These are phyloP conservation scores for Xylaria venustula DNA, from an alignment of 495 filamentous ascomycete genomes.

Conservation along the genomic window DNA sequence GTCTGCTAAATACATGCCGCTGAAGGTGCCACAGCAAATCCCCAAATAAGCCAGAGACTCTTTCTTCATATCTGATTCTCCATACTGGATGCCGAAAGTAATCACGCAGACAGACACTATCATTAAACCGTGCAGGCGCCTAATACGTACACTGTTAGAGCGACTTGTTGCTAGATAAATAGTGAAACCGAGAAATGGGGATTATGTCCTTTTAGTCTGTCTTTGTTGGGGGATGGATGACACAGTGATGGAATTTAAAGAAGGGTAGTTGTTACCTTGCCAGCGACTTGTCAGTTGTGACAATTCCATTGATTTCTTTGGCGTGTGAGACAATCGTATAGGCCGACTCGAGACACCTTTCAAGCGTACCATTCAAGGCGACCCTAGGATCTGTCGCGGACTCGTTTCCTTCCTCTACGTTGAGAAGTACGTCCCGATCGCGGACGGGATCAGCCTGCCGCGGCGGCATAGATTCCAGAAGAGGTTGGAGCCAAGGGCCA, in stretches of 20 bases:
- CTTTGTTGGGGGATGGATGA: too few species aligned
- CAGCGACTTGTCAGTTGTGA: neutral
- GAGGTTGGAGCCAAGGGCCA: neutral
- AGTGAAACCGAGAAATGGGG: neutral
- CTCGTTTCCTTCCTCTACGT: neutral
- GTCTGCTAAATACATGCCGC: neutral
- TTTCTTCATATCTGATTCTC: neutral
- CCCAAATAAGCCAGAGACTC: slow-evolving; percentile 1
- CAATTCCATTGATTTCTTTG: neutral
- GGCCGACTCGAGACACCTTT: neutral
- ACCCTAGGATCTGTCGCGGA: neutral
- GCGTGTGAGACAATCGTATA: slow-evolving; percentile 2
- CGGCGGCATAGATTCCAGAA: neutral
- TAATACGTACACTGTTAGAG: neutral
- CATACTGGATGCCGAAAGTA: slow-evolving; percentile 1
- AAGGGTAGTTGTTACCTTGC: neutral
- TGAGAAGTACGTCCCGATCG: neutral
- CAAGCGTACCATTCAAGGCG: neutral
- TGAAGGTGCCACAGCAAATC: neutral
- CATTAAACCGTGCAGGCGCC: neutral
- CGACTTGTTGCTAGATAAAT: neutral
- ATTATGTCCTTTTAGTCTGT: neutral
- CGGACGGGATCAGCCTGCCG: neutral
- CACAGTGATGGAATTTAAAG: too few species aligned
- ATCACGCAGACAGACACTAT: neutral